These are phyloP conservation scores for Colletotrichum falcatum DNA, from an alignment of 2,329 filamentous ascomycete genomes.

Conservation along the genomic window DNA sequence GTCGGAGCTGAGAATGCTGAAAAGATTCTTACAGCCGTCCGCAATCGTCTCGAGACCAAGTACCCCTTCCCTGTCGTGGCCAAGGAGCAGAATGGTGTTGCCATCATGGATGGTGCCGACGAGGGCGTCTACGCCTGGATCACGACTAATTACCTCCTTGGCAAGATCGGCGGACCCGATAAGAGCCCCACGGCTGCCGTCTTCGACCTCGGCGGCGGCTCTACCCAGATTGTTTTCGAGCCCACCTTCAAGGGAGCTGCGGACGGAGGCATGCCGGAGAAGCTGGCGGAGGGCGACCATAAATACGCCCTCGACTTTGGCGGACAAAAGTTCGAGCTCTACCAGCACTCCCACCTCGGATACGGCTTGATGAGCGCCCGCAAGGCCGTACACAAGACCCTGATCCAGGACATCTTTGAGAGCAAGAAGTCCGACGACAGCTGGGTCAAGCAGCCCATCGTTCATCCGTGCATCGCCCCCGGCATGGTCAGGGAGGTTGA, in stretches of 20 bases:
- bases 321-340: conserved; percentile 89
- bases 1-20: conserved; percentile 84
- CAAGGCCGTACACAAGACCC: conserved; percentile 81
- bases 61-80: conserved; percentile 97
- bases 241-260: conserved; percentile 85
- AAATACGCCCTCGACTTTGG: conserved; percentile 94
- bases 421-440: conserved; percentile 68
- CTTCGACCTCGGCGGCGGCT: conserved; percentile 96
- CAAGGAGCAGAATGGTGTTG: conserved; percentile 85
- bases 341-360: conserved; percentile 97
- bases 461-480: conserved; percentile 88
- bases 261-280: conserved; percentile 84
- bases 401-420: conserved; percentile 79
- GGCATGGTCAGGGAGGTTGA: conserved; percentile 81
- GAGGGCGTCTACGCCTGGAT: conserved; percentile 99
- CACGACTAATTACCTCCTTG: conserved; percentile 97
- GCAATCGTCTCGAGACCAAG: conserved; percentile 83
- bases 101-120: conserved; percentile 97
- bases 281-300: conserved; percentile 90
- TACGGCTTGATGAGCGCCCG: conserved; percentile 97
- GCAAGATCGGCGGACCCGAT: conserved; percentile 95
- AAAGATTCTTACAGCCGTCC: conserved; percentile 87
- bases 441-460: conserved; percentile 78
- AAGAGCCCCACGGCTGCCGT: conserved; percentile 91
- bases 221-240: conserved; percentile 98